Evolutionary conservation across 768 basidiomycete species (phyloP), one percentile per base, ranked within the genome.

Genomic region (Mycena polygramma): DNA sequence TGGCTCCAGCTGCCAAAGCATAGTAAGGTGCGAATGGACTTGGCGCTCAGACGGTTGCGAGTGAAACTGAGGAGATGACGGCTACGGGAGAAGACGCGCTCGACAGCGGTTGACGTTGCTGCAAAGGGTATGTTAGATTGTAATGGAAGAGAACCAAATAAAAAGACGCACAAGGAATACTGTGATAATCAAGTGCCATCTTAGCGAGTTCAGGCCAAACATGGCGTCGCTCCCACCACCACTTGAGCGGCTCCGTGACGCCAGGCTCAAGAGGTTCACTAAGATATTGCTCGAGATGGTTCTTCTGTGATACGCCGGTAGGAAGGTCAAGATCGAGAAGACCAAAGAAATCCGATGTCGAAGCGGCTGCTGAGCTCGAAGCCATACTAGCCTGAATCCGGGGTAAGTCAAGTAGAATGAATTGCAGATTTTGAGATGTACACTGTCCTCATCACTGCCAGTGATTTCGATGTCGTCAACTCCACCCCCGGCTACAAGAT

Each of bases 1-100:
- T 6, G 24, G 52, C 76, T 79, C 83, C 83, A 85, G 1, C 41
- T 61, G 9, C 78, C 78, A 0, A 84, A 74, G 66, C 83, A 85
- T 41, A 84, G 60, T 7, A 80, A 59, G 0, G 77, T 75, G 1
- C 74, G 68, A 0, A 77, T 78, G 1, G 77, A 74, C 66, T 78
- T 69, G 6, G 59, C 72, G 7, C 76, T 77, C 4, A 81, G 63
- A 1, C 54, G 17, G 36, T 55, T 55, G 30, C 36, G n/a, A 22
- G 54, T 55, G n/a, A 55, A 55, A 10, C 4, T 7, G 13, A 55
- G 54, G 6, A 55, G 54, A 39, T 55, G 54, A n/a, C 54, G 36
- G 20, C 54, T n/a, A 37, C 26, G n/a, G 54, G 54, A 55, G 20
- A 55, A 55, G 0, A 55, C 54, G 19, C 37, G n/a, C 36, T 55